phyloP scores from a whole-genome alignment of 495 filamentous ascomycete species.

The Neurospora sp. region DNA sequence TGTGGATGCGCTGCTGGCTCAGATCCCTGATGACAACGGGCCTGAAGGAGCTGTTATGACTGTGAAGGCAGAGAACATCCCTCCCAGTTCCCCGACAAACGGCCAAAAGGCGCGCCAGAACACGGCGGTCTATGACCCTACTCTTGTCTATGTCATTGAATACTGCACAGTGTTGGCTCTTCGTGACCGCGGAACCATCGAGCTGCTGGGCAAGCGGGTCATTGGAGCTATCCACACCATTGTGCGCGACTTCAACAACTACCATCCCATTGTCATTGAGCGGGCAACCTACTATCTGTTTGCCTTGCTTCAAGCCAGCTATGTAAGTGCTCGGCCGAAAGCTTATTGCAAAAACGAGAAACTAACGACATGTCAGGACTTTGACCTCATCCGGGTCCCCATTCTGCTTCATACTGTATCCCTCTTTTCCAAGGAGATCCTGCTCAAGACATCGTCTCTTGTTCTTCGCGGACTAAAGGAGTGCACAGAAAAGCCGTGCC shows the following conservation, averaged over 20 bases:
- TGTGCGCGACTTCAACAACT: conserved; percentile 63
- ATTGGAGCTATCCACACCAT: conserved; percentile 71
- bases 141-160: conserved; percentile 79
- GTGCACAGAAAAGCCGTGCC: conserved; percentile 65
- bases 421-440: conserved; percentile 63
- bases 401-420: conserved; percentile 87
- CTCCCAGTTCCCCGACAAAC: conserved; percentile 43
- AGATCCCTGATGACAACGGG: conserved; percentile 75
- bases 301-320: conserved; percentile 71
- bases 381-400: conserved; percentile 85
- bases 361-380: conserved; percentile 47
- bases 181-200: conserved; percentile 62
- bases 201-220: conserved; percentile 62
- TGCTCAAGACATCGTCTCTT: conserved; percentile 64
- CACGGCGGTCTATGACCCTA: conserved; percentile 70
- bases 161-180: conserved; percentile 77
- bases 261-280: conserved; percentile 72
- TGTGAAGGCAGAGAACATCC: conserved; percentile 70
- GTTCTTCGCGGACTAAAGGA: conserved; percentile 68
- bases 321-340: conserved; percentile 47
- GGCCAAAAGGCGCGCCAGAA: conserved; percentile 40
- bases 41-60: conserved; percentile 61
- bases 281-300: conserved; percentile 81
- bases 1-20: conserved; percentile 62
- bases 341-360: background rate